Base-by-base conservation (phyloP, 202 grass and related monocot species). In the Elaeis oleifera region DNA sequence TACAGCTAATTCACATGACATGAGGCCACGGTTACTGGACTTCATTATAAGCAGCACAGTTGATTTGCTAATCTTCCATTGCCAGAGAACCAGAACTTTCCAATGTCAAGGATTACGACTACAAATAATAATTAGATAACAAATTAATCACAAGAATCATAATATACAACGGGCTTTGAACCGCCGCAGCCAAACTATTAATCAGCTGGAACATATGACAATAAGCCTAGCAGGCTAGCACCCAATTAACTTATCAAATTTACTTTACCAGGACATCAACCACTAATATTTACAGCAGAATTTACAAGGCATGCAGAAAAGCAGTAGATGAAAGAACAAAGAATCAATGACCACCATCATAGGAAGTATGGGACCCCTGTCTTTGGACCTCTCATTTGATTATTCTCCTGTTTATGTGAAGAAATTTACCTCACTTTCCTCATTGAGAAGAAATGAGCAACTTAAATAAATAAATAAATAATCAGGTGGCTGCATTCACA, bases 341-440 rank as follows among this genome's bases (percentile, higher is more conserved):
- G 16, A 23, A 56, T 56, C 16, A 20, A 13, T 56, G 18, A 11
- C 9, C 5, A 19, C 16, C 51, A n/a, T 56, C 53, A 23, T 22
- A 56, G 9, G 21, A 56, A 56, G 53, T 56, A 56, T 18, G 53
- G 53, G 21, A 56, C 19, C 53, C 53, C 53, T 23, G 53, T 56
- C 53, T 5, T 56, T 11, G 18, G 18, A 9, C 53, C 5, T 8
- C 19, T 6, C 53, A 23, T 23, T 14, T 56, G 53, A 56, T 21
- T 56, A 56, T 23, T 56, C 11, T 56, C 53, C 21, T 56, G 53
- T 56, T 56, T 23, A 19, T 19, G 19, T 23, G 53, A 56, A 56
- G 53, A 56, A 56, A 3, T 56, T 56, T 22, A 23, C 19, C 18
- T 23, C 0, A 23, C 4, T 56, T 22, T 56, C 53, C 53, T 54